Evolutionary conservation across 345 rosid species (phyloP).

Genomic region (Syzygium jambos): DNA sequence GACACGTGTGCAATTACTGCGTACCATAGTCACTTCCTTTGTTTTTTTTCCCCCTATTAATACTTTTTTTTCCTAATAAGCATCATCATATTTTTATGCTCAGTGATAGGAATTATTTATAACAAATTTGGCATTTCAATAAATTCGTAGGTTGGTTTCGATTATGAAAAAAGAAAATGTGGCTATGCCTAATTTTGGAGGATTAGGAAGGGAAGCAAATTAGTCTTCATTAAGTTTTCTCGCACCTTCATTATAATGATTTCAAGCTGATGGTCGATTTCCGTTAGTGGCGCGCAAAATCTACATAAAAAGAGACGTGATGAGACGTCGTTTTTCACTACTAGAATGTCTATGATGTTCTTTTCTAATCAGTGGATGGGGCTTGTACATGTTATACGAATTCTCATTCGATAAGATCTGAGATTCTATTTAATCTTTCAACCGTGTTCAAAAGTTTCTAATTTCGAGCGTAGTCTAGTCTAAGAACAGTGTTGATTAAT

Average conservation of each 20-base stretch:
- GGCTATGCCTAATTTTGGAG: neutral
- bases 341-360: neutral
- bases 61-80: neutral
- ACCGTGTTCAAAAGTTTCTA: neutral
- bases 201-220: neutral
- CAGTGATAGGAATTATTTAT: neutral
- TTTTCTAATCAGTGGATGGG: neutral
- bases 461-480: neutral
- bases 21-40: neutral
- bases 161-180: neutral
- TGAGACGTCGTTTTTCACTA: neutral
- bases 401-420: too few relatives aligned
- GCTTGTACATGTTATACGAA: neutral
- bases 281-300: accelerated
- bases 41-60: neutral
- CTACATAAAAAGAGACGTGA: accelerated
- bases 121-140: neutral
- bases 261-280: neutral
- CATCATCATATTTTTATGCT: neutral
- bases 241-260: neutral
- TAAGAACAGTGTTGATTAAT: neutral
- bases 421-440: neutral
- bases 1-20: neutral
- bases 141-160: neutral
- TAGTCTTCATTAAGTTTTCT: neutral